Evolutionary conservation across 345 rosid species (phyloP), one percentile per base, ranked within the genome.

Genomic region (Reutealis trisperma): DNA sequence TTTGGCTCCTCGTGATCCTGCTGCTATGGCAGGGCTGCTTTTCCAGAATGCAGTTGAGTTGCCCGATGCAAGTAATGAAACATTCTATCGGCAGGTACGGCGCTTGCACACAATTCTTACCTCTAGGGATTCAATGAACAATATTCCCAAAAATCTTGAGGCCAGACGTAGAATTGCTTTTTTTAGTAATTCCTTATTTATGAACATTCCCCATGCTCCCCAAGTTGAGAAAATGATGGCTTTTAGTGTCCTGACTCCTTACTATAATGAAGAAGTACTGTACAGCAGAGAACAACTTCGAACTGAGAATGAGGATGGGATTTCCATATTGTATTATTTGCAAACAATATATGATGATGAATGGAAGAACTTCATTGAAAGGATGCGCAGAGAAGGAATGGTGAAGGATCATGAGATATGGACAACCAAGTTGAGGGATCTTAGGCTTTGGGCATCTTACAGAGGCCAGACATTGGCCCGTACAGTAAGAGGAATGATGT

Each of bases 171-270:
- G 99, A 74, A 93, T 95, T 81, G 94, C 99, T 62, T 95, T 95
- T 84, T 95, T 95, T 81, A 95, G 99, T 78, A 95, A 93, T 77
- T 95, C 99, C 6, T 90, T 95, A 64, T 95, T 93, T 79, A 95
- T 95, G 99, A 95, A 89, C 85, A 90, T 95, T 88, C 99, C 99
- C 63, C 98, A 93, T 84, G 99, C 99, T 77, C 99, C 99, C 71
- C 99, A 88, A 87, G 99, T 95, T 54, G 99, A 95, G 90, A 95
- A 93, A 78, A 95, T 95, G 99, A 89, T 92, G 97, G 93, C 97
- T 51, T 95, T 95, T 85, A 92, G 94, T 74, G 96, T 95, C 80
- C 84, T 95, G 77, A 95, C 99, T 63, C 99, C 99, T 64, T 92
- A 95, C 81, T 92, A 92, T 83, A 92, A 87, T 60, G 99, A 95